These are phyloP conservation scores for Kalmusia sp. DNA, from an alignment of 2,329 filamentous ascomycete genomes.

Conservation along the genomic window DNA sequence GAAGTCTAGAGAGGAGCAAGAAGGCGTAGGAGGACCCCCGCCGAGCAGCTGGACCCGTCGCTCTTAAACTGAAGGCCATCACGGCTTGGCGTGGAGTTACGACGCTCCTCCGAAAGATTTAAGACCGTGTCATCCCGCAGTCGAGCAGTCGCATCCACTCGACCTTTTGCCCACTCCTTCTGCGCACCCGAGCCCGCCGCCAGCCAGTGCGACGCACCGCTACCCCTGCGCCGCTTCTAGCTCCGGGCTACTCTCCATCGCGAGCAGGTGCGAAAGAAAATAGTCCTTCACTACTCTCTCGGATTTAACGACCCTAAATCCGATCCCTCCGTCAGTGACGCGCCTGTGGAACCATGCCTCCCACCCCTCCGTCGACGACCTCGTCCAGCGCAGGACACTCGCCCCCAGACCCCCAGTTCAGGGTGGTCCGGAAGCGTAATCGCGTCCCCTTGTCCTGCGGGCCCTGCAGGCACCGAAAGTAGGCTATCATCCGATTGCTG, in stretches of 20 bases:
- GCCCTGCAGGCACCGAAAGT: constrained; percentile 92
- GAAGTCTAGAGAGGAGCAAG: constrained; percentile 7
- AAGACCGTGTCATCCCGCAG: constrained; percentile 32
- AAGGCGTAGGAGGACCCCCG: constrained; percentile 15
- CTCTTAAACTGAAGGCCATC: constrained; percentile 14
- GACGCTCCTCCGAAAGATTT: constrained; percentile 32
- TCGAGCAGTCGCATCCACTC: constrained; percentile 15
- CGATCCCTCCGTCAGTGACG: constrained; percentile 17
- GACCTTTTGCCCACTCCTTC: constrained; percentile 22
- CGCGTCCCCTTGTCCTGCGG: constrained; percentile 90
- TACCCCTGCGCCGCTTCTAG: constrained; percentile 5
- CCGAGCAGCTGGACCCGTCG: constrained; percentile 25
- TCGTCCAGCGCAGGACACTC: constrained; percentile 80
- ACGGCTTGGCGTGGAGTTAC: constrained; percentile 37
- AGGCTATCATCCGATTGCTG: constrained; percentile 37
- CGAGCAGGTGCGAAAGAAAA: neutral
- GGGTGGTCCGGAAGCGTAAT: constrained; percentile 90
- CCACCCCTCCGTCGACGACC: constrained; percentile 78
- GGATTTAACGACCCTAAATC: constrained; percentile 34
- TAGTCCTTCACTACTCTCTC: constrained; percentile 7
- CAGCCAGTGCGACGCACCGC: constrained; percentile 7
- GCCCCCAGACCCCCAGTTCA: constrained; percentile 84
- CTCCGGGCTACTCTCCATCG: constrained; percentile 7
- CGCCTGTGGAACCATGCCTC: constrained; percentile 63
- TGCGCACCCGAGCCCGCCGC: constrained; percentile 10